Evolutionary conservation across 257 asterid genomes (phyloP).

Genomic region (Prunella vulgaris): DNA sequence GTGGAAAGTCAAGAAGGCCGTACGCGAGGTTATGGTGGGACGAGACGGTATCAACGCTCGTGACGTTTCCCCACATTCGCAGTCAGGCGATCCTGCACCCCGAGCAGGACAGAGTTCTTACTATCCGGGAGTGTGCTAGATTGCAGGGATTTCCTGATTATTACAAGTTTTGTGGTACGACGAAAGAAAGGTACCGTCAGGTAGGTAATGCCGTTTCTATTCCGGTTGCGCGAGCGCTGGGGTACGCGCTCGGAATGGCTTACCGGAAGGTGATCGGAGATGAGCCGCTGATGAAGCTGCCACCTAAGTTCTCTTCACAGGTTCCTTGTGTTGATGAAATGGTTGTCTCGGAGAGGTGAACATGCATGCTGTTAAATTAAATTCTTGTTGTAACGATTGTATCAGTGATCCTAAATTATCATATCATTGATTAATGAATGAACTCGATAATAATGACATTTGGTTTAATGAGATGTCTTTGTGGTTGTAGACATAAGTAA

Average conservation of each 20-base stretch:
- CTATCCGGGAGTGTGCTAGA: slow-evolving; percentile 76
- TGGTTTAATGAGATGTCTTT: not conserved
- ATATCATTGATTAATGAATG: not conserved
- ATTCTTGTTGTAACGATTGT: not conserved
- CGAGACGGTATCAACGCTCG: slow-evolving; percentile 70
- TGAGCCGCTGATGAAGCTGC: slow-evolving; percentile 52
- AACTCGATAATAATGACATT: not conserved
- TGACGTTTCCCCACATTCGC: slow-evolving; percentile 58
- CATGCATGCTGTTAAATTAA: not conserved
- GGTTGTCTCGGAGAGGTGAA: slow-evolving; percentile 24
- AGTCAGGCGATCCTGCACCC: slow-evolving; percentile 64
- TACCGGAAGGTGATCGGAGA: slow-evolving; percentile 46
- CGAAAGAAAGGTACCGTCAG: slow-evolving; percentile 66
- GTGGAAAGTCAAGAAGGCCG: slow-evolving; percentile 74
- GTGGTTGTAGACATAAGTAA: not conserved
- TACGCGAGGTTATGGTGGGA: slow-evolving; percentile 93
- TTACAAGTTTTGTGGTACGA: slow-evolving; percentile 62
- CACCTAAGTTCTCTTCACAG: slow-evolving; percentile 48
- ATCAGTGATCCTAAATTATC: not conserved
- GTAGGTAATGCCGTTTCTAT: slow-evolving; percentile 82
- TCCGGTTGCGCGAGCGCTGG: slow-evolving; percentile 72
- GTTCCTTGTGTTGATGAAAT: slow-evolving; percentile 28
- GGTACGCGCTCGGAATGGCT: slow-evolving; percentile 76
- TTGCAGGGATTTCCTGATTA: slow-evolving; percentile 89
- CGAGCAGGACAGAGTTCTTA: slow-evolving; percentile 75